These are phyloP conservation scores for Bjerkandera adusta DNA, from an alignment of 1,284 basidiomycete species.

Conservation along the genomic window DNA sequence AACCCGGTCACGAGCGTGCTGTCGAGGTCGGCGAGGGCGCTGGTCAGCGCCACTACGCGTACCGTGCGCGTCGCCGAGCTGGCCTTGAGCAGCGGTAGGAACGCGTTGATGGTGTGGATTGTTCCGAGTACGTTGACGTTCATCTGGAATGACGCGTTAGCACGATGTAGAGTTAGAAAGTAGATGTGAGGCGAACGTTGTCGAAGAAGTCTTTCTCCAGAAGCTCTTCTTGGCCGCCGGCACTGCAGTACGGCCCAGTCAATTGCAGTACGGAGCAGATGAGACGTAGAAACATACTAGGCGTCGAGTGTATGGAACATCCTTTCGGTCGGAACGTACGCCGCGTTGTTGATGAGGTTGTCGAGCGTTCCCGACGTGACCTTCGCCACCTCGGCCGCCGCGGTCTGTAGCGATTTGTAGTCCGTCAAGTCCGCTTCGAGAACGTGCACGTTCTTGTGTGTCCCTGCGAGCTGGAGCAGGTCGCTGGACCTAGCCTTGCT, in stretches of 20 bases:
- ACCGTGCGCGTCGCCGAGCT: conserved; percentile 27
- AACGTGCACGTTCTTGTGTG: conserved; percentile 26
- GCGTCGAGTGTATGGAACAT: neutral
- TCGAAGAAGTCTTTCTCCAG: conserved; percentile 24
- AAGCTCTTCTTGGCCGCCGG: conserved; percentile 8
- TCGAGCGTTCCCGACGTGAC: conserved; percentile 28
- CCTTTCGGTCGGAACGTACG: conserved; percentile 5
- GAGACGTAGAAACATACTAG: neutral
- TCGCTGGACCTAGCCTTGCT: neutral
- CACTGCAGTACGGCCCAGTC: neutral
- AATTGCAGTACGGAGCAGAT: neutral
- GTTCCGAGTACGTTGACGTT: conserved; percentile 36
- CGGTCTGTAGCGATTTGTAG: conserved; percentile 19
- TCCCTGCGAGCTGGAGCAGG: neutral
- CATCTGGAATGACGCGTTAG: conserved; percentile 19
- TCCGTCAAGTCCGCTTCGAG: conserved; percentile 25
- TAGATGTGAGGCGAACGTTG: conserved; percentile 11
- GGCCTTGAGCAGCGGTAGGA: conserved; percentile 36
- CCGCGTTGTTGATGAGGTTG: conserved; percentile 31
- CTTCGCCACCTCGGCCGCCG: conserved; percentile 18
- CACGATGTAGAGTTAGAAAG: neutral
- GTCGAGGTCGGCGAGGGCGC: conserved; percentile 28
- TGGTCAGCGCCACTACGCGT: conserved; percentile 32
- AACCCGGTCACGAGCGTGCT: conserved; percentile 20
- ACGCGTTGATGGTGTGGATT: conserved; percentile 35